These are phyloP conservation scores for Paradendryphiella salina DNA, from an alignment of 2,329 filamentous ascomycete species.

Conservation along the genomic window DNA sequence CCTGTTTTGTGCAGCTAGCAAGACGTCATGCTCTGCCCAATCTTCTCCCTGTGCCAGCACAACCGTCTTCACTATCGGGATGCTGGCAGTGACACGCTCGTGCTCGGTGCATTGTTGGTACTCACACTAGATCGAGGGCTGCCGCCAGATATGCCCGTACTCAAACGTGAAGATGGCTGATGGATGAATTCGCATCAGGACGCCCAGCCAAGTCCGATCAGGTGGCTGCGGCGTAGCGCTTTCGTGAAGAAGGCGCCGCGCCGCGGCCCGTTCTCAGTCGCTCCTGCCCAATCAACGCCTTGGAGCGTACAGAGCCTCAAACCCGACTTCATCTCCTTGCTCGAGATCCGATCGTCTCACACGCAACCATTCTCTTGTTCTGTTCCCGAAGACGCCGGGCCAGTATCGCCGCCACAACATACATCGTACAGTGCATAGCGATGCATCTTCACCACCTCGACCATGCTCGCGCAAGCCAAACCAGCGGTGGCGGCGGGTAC, in stretches of 20 bases:
- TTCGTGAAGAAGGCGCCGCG: constrained; percentile 7
- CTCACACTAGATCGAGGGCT: neutral
- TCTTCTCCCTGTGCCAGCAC: neutral
- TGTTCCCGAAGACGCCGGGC: neutral
- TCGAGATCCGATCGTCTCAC: too few species aligned
- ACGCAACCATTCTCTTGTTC: neutral
- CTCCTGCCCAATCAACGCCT: constrained; percentile 35
- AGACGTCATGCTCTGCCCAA: constrained; percentile 27
- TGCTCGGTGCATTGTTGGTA: neutral
- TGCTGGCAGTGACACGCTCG: neutral
- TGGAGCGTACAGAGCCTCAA: constrained; percentile 26
- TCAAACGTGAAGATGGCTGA: neutral
- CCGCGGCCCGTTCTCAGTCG: constrained; percentile 6
- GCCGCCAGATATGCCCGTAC: neutral
- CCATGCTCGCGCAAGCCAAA: too few species aligned
- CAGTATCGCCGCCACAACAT: too few species aligned
- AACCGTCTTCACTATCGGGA: neutral
- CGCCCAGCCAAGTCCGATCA: constrained; percentile 9
- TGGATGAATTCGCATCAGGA: neutral
- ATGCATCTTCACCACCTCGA: too few species aligned
- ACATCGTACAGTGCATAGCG: too few species aligned
- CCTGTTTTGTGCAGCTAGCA: constrained; percentile 37
- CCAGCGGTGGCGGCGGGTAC: too few species aligned
- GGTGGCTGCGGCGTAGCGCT: constrained; percentile 42
- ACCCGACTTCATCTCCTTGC: constrained; percentile 29